Evolutionary conservation across 805 yeast species (phyloP).

Genomic region (Teunomyces kruisii): DNA sequence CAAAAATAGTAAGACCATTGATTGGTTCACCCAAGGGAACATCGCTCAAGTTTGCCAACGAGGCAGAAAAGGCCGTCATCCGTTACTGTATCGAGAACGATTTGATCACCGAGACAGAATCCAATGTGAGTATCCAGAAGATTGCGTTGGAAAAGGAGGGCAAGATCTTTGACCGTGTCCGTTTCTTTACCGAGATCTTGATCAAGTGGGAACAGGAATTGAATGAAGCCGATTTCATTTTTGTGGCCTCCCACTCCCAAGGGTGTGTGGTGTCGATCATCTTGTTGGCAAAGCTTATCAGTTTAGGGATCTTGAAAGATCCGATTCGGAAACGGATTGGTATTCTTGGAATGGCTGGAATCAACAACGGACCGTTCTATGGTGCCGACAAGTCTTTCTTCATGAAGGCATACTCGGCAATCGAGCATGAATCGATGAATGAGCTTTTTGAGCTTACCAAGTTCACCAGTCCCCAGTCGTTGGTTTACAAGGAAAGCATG

Average conservation of each 20-base stretch:
- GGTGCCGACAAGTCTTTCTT: conserved; percentile 84
- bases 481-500: conserved; percentile 66
- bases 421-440: conserved; percentile 81
- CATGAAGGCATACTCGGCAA: conserved; percentile 84
- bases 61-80: conserved; percentile 77
- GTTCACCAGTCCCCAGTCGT: conserved; percentile 68
- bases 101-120: conserved; percentile 31
- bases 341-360: conserved; percentile 91
- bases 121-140: conserved; percentile 63
- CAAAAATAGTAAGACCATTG: conserved; percentile 74
- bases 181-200: conserved; percentile 71
- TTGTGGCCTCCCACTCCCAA: conserved; percentile 92
- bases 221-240: conserved; percentile 76
- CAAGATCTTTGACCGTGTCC: conserved; percentile 80
- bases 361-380: conserved; percentile 89
- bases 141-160: conserved; percentile 96
- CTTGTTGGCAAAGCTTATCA: conserved; percentile 69
- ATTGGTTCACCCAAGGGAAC: conserved; percentile 98
- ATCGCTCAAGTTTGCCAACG: conserved; percentile 83
- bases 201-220: conserved; percentile 63
- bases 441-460: conserved; percentile 90
- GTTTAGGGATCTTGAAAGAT: conserved; percentile 46
- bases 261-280: conserved; percentile 91
- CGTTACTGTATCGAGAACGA: conserved; percentile 54
- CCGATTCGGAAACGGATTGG: conserved; percentile 54